Evolutionary conservation across 495 filamentous ascomycete genomes (phyloP).

Genomic region (Cudoniella acicularis): DNA sequence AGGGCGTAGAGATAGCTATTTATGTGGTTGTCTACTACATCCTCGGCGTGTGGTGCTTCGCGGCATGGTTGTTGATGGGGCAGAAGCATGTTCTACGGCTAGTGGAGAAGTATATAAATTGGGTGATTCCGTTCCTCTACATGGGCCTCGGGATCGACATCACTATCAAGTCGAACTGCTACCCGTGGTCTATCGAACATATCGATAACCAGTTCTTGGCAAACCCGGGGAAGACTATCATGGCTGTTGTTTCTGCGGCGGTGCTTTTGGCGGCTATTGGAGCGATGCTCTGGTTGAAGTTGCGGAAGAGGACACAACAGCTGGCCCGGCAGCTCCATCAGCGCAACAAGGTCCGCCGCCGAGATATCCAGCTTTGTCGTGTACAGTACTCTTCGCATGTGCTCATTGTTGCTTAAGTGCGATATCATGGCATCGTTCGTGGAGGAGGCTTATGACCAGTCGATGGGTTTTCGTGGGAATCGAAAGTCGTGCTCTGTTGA

Average conservation of each 20-base stretch:
- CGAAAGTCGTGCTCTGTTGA: too few species aligned
- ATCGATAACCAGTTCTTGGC: not conserved
- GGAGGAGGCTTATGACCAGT: too few species aligned
- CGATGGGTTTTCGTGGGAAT: too few species aligned
- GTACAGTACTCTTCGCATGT: too few species aligned
- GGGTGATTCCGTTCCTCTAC: slow-evolving; percentile 14
- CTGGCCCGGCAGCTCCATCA: too few species aligned
- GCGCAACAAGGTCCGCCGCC: too few species aligned
- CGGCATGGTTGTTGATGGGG: slow-evolving; percentile 11
- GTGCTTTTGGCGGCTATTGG: not conserved
- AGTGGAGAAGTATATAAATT: slow-evolving; percentile 7
- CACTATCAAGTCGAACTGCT: slow-evolving; percentile 11
- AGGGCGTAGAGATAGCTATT: slow-evolving; percentile 19
- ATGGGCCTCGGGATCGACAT: slow-evolving; percentile 14
- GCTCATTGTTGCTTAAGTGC: too few species aligned
- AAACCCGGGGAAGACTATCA: not conserved
- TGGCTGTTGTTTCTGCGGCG: not conserved
- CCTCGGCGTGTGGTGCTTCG: slow-evolving; percentile 20
- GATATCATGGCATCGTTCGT: too few species aligned
- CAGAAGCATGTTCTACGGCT: slow-evolving; percentile 15
- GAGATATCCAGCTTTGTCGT: too few species aligned
- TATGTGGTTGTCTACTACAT: slow-evolving; percentile 19
- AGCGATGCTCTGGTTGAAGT: not conserved
- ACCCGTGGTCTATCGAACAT: slow-evolving; percentile 3
- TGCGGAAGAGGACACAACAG: not conserved